These are phyloP conservation scores for Malus asiatica DNA, from an alignment of 306 rosid genomes.

Conservation along the genomic window DNA sequence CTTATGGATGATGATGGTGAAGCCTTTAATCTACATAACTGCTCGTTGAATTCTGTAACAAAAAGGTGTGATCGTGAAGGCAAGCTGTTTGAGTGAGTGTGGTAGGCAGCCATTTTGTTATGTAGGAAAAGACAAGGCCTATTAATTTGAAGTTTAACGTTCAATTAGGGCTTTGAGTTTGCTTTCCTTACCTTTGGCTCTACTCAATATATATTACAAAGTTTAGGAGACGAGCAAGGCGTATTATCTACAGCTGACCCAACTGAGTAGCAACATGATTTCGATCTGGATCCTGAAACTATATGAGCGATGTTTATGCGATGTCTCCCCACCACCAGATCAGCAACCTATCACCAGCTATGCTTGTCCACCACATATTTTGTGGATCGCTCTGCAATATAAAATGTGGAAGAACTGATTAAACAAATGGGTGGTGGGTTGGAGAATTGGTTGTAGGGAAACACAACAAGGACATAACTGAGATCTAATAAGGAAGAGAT, in stretches of 20 bases:
- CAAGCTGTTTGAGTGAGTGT: conserved; percentile 19
- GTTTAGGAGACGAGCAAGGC: neutral
- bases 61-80: conserved; percentile 19
- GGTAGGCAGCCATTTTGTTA: conserved; percentile 7
- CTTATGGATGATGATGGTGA: conserved; percentile 8
- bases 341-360: neutral
- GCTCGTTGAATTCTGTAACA: conserved; percentile 15
- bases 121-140: neutral
- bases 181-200: neutral
- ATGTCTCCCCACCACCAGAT: conserved; percentile 18
- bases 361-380: neutral
- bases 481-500: neutral
- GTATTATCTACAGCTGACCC: neutral
- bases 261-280: neutral
- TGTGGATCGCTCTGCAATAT: neutral
- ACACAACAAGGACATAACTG: too few relatives aligned
- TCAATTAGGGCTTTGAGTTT: neutral
- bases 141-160: neutral
- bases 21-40: conserved; percentile 5
- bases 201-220: neutral
- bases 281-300: conserved; percentile 1
- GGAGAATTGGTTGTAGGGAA: too few relatives aligned
- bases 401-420: too few relatives aligned
- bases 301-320: conserved; percentile 3
- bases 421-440: too few relatives aligned